Percentiles rank a stretch among this genome's conserved stretches.
Conservation (phyloP, 2,329 filamentous ascomycete species). For the Exophiala viscosa region DNA sequence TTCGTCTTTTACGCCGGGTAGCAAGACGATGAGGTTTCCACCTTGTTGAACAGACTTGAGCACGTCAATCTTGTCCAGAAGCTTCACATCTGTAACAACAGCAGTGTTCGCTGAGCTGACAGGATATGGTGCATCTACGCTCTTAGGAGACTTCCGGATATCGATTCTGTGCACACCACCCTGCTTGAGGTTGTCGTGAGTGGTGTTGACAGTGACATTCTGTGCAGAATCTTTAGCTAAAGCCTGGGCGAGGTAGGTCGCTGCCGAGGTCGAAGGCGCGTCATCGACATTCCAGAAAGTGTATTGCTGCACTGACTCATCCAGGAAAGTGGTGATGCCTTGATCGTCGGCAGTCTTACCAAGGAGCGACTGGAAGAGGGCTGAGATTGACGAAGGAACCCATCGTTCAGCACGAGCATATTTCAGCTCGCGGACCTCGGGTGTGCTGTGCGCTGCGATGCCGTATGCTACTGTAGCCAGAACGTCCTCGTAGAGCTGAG, state of each 20-base stretch:
- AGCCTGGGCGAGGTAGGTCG: constrained; percentile 58
- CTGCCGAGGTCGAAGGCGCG: constrained; percentile 63
- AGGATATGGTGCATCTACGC: constrained; percentile 78
- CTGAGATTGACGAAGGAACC: constrained; percentile 50
- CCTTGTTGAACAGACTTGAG: constrained; percentile 65
- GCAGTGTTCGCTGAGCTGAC: constrained; percentile 74
- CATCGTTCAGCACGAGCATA: constrained; percentile 71
- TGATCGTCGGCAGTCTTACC: constrained; percentile 44
- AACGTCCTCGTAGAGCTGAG: constrained; percentile 88
- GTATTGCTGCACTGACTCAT: constrained; percentile 70
- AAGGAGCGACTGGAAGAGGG: constrained; percentile 44
- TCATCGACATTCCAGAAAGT: constrained; percentile 89
- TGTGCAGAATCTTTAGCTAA: constrained; percentile 58
- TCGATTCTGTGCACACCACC: constrained; percentile 82
- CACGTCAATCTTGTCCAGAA: constrained; percentile 75
- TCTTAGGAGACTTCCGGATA: constrained; percentile 76
- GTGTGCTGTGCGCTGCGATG: constrained; percentile 59
- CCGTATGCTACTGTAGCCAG: constrained; percentile 80
- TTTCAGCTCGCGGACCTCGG: constrained; percentile 76
- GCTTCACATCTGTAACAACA: constrained; percentile 72
- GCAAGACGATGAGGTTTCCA: constrained; percentile 70
- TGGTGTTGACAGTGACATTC: constrained; percentile 58
- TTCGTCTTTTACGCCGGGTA: constrained; percentile 78
- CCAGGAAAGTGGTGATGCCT: constrained; percentile 44
- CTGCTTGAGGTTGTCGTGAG: constrained; percentile 61